These are phyloP conservation scores for Psidium guajava DNA, from an alignment of 345 rosid species.

Conservation along the genomic window DNA sequence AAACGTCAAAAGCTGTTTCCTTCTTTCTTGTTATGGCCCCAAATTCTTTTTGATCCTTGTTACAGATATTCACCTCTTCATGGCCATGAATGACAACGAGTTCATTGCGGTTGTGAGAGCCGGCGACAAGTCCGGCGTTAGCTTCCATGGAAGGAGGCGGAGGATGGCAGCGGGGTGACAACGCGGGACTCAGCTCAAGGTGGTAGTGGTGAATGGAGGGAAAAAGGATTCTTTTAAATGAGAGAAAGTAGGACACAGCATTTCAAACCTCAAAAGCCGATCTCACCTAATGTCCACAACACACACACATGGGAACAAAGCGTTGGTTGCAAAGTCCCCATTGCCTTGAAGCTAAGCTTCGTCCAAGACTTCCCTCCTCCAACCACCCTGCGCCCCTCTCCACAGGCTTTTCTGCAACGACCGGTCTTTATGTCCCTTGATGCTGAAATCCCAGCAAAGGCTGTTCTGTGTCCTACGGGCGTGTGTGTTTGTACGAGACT, in stretches of 20 bases:
- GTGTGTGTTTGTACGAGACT: background rate
- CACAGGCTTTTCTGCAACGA: background rate
- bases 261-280: background rate
- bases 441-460: background rate
- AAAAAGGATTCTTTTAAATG: constrained; percentile 3
- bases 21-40: background rate
- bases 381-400: constrained; percentile 15
- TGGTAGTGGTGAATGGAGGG: background rate
- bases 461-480: background rate
- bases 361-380: constrained; percentile 11
- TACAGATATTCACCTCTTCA: constrained; percentile 58
- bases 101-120: constrained; percentile 97
- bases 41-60: background rate
- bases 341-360: constrained; percentile 95
- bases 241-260: background rate
- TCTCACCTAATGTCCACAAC: constrained; percentile 32
- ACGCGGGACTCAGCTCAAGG: constrained; percentile 1
- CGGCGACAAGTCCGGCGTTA: constrained; percentile 96
- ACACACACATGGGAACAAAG: constrained; percentile 1
- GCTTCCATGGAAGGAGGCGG: constrained; percentile 59
- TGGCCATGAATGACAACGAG: constrained; percentile 97
- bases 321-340: constrained; percentile 86
- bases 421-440: background rate
- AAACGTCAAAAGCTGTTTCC: background rate
- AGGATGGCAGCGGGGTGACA: constrained; percentile 6